These are phyloP conservation scores for Venturia pyrina DNA, from an alignment of 2,329 filamentous ascomycete species.

Conservation along the genomic window DNA sequence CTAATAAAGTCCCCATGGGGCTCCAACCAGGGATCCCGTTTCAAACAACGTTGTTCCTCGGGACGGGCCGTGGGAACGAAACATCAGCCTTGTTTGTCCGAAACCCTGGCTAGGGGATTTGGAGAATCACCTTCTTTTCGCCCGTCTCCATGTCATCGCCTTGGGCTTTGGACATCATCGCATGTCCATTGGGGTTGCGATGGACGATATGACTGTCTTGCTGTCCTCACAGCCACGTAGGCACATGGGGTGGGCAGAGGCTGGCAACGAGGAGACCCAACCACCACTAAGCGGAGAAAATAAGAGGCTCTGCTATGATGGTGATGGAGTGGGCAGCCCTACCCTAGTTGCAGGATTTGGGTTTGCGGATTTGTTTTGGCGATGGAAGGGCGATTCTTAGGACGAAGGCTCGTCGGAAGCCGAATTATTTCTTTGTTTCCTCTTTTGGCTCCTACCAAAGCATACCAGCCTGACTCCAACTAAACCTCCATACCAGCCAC, in stretches of 20 bases:
- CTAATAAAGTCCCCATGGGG: not conserved
- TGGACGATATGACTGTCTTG: not conserved
- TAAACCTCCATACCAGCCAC: too few relatives aligned
- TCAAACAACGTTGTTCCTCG: not conserved
- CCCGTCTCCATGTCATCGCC: not conserved
- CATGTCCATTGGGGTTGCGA: too few relatives aligned
- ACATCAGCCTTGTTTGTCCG: not conserved
- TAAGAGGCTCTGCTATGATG: not conserved
- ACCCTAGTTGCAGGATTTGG: constrained; percentile 5
- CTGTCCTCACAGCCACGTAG: too few relatives aligned
- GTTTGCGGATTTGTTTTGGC: not conserved
- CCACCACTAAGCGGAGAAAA: not conserved
- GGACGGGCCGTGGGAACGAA: not conserved
- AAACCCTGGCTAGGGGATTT: not conserved
- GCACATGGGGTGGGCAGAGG: not conserved
- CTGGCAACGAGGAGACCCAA: not conserved
- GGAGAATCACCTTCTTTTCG: not conserved
- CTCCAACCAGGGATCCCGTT: not conserved
- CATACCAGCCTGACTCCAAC: too few relatives aligned
- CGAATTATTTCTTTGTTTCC: not conserved
- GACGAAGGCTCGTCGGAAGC: not conserved
- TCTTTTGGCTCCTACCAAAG: not conserved
- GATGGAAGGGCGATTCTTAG: not conserved
- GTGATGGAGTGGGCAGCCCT: not conserved
- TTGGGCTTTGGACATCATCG: not conserved